These are phyloP conservation scores for Tulasnella sp. DNA, from an alignment of 768 basidiomycete species.

Conservation along the genomic window DNA sequence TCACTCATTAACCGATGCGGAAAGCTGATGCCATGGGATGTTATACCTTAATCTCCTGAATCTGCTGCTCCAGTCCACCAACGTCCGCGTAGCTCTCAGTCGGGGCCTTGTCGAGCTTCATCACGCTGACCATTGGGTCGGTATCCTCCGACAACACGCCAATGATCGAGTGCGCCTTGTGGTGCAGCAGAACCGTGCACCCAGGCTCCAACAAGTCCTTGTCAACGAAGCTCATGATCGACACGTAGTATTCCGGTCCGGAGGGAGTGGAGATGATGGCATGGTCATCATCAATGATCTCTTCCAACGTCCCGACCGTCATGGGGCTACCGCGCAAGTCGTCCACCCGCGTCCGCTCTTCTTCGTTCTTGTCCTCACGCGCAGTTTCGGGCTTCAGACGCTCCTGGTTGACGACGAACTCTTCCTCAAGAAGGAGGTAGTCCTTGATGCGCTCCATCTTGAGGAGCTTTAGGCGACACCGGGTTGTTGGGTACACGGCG, in stretches of 20 bases:
- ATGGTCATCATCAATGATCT: conserved; percentile 97
- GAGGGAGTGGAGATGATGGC: conserved; percentile 96
- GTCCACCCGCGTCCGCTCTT: conserved; percentile 90
- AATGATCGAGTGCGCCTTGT: conserved; percentile 92
- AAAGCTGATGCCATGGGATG: background rate
- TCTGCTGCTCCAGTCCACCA: conserved; percentile 93
- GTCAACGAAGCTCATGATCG: conserved; percentile 97
- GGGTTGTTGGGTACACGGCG: conserved; percentile 86
- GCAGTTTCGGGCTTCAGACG: conserved; percentile 81
- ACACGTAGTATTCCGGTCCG: conserved; percentile 94
- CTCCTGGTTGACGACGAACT: conserved; percentile 91
- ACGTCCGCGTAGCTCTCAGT: conserved; percentile 99
- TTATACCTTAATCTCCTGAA: conserved; percentile 95
- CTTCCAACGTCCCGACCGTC: conserved; percentile 97
- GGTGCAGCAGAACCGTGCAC: conserved; percentile 90
- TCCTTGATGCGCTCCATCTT: conserved; percentile 99
- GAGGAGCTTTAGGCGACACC: conserved; percentile 90
- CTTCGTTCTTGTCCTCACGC: conserved; percentile 92
- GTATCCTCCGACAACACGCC: conserved; percentile 94
- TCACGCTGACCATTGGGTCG: conserved; percentile 94
- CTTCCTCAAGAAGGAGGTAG: conserved; percentile 91
- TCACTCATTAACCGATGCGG: background rate
- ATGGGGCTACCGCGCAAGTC: conserved; percentile 92
- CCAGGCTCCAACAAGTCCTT: conserved; percentile 96
- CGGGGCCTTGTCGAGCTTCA: conserved; percentile 99